Base-by-base conservation (phyloP, 306 rosid species). In the Clitoria ternatea region DNA sequence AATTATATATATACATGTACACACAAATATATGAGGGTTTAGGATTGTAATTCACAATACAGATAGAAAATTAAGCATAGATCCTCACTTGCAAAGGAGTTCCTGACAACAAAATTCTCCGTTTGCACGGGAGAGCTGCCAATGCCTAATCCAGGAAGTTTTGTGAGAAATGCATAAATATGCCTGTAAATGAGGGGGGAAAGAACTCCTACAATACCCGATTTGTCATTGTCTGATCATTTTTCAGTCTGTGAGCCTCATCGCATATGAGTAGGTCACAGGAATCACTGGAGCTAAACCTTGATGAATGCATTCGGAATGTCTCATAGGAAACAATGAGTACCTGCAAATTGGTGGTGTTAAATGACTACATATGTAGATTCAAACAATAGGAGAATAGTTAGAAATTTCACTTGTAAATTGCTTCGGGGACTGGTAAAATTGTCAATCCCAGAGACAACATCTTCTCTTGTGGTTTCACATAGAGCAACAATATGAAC, bases 181-280 rank as follows among this genome's bases (percentile, higher is more conserved):
- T 12, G 44, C 15, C 22, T 0, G 9, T 32, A 44, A 64, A 27
- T 24, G 6, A 49, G 30, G 12, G 50, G 48, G 26, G 14, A 1
- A 29, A 33, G 17, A 61, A 55, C n/a, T 68, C 53, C 18, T 61
- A 23, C 10, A 55, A 66, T 90, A 93, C 98, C 92, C 88, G 76
- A 77, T 93, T 93, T n/a, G 98, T 93, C 72, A 90, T 82, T 2
- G 98, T 93, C 79, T 93, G 98, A 35, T 90, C 98, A 81, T 93
- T 93, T 79, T 93, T 93, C 68, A 93, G 85, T 78, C 98, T 81
- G 83, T 93, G 98, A 79, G 98, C 98, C 83, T 93, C 98, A 43
- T 93, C 98, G 63, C 98, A 93, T 36, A 93, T 93, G 78, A 93
- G 96, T 59, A 93, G 90, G 67, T 93, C 96, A 81, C 98, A 93